phyloP scores from a whole-genome alignment of 192 early-diverging fungal species.

The Rhizophagus clarus region DNA sequence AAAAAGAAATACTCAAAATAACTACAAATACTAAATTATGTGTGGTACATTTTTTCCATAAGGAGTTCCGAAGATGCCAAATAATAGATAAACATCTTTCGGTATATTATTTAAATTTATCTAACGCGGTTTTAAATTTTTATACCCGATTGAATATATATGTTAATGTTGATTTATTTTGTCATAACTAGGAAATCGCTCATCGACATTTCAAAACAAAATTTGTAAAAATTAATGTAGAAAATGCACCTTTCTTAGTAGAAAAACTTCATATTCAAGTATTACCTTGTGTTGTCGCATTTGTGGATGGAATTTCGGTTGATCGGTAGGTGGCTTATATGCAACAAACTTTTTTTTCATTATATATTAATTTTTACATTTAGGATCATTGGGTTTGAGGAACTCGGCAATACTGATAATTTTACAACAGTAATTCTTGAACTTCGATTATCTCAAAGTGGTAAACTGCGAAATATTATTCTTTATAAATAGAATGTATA shows the following conservation, averaged over 20 bases:
- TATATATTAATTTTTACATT: neutral
- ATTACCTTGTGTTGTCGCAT: slow-evolving; percentile 84
- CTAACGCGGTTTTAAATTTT: neutral
- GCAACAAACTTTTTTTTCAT: slow-evolving; percentile 14
- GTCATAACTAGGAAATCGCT: slow-evolving; percentile 55
- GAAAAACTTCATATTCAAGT: slow-evolving; percentile 84
- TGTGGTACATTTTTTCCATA: slow-evolving; percentile 89
- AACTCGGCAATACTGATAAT: slow-evolving; percentile 83
- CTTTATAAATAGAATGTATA: neutral
- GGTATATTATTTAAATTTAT: slow-evolving; percentile 34
- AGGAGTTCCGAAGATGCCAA: slow-evolving; percentile 91
- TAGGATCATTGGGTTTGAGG: slow-evolving; percentile 92
- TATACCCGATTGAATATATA: no score
- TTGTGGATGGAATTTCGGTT: slow-evolving; percentile 72
- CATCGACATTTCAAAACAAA: slow-evolving; percentile 79
- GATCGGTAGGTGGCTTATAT: slow-evolving; percentile 57
- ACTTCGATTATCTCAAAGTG: slow-evolving; percentile 44
- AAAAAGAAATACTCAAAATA: slow-evolving; percentile 84
- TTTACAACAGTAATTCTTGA: slow-evolving; percentile 83
- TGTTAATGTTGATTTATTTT: neutral
- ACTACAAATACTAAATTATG: slow-evolving; percentile 72
- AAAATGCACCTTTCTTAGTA: slow-evolving; percentile 88
- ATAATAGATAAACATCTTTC: slow-evolving; percentile 91
- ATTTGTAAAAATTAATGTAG: slow-evolving; percentile 88
- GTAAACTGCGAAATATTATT: neutral